Conservation (phyloP, 768 basidiomycete species). For the Leccinum broughii region DNA sequence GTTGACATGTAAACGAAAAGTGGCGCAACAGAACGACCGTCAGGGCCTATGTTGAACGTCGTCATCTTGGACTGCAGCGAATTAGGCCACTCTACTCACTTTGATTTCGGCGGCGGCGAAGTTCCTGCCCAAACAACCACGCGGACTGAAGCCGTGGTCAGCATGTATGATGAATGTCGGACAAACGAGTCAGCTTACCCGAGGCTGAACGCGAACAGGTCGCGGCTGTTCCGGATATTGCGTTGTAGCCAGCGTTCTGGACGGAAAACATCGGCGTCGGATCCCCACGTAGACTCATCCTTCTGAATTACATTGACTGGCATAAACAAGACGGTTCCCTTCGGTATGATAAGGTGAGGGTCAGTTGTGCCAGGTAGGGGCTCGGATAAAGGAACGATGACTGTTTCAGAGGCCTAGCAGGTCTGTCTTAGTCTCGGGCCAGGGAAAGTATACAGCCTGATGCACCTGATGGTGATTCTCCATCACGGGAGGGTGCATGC, state of each 20-base stretch:
- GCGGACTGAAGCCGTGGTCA: constrained; percentile 43
- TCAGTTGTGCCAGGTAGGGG: constrained; percentile 48
- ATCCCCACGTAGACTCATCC: constrained; percentile 57
- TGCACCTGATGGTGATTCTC: constrained; percentile 66
- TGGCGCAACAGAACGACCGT: constrained; percentile 51
- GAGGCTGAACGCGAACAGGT: constrained; percentile 58
- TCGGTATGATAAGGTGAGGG: constrained; percentile 49
- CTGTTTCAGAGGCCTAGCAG: constrained; percentile 50
- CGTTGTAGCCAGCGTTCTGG: constrained; percentile 64
- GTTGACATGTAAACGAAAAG: constrained; percentile 52
- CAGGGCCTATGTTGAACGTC: constrained; percentile 33
- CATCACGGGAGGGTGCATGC: constrained; percentile 59
- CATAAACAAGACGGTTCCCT: constrained; percentile 55
- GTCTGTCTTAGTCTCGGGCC: constrained; percentile 5
- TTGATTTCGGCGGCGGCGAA: constrained; percentile 65
- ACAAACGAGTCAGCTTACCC: constrained; percentile 41
- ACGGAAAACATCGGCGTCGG: constrained; percentile 55
- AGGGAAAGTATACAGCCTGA: neutral
- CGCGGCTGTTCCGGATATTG: constrained; percentile 38
- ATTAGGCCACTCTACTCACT: constrained; percentile 31
- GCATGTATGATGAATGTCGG: constrained; percentile 1
- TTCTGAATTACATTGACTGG: constrained; percentile 59
- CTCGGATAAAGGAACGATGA: constrained; percentile 53
- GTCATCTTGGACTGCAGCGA: constrained; percentile 23
- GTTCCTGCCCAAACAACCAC: constrained; percentile 58